These are phyloP conservation scores for Pelomyxa schiedti DNA, from an alignment of 78 protist genomes.

Conservation along the genomic window DNA sequence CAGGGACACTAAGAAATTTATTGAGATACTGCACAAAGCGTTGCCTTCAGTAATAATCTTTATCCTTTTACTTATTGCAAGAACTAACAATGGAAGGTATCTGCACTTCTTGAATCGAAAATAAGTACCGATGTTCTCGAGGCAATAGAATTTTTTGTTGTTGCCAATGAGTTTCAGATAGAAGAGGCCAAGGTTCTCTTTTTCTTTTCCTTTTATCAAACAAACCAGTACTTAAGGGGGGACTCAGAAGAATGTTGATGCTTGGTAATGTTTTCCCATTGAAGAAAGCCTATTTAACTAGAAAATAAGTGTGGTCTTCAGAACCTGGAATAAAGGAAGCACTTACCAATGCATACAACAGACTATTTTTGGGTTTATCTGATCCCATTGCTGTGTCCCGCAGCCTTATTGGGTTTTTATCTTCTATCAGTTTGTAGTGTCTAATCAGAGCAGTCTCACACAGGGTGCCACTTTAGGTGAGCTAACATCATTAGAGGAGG, in stretches of 20 bases:
- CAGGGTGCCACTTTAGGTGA: constrained; percentile 30
- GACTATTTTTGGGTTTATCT: neutral
- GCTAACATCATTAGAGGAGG: constrained; percentile 47
- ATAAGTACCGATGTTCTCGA: constrained; percentile 20
- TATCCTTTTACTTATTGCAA: too few relatives aligned
- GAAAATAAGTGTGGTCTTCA: constrained; percentile 11
- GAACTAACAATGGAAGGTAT: neutral
- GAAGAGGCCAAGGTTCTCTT: neutral
- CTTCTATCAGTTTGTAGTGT: neutral
- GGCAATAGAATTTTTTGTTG: constrained; percentile 18
- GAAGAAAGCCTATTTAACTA: too few relatives aligned
- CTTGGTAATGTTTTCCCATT: too few relatives aligned
- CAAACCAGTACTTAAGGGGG: constrained; percentile 1
- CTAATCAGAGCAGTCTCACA: constrained; percentile 13
- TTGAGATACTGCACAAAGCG: constrained; percentile 2
- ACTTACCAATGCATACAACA: constrained; percentile 11
- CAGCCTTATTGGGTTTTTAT: neutral
- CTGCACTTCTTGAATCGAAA: constrained; percentile 29
- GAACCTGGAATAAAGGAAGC: constrained; percentile 10
- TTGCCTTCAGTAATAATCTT: neutral
- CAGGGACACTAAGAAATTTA: constrained; percentile 6
- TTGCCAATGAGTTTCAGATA: neutral
- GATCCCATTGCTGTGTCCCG: neutral
- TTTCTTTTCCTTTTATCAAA: neutral
- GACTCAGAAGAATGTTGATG: constrained; percentile 2